Base-by-base conservation (phyloP, 345 rosid species). In the Raphanus raphanistrum region DNA sequence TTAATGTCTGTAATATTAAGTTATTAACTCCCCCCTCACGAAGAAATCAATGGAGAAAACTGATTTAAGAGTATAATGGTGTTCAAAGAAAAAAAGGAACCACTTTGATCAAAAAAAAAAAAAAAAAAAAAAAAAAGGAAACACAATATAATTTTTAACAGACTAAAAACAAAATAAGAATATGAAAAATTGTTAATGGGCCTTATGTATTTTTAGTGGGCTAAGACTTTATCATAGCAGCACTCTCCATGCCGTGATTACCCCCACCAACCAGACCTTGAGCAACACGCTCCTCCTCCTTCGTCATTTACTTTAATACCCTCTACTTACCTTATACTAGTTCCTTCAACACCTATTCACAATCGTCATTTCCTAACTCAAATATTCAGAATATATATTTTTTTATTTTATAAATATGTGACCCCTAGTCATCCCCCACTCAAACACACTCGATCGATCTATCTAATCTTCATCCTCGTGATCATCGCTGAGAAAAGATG, bases 401-500 rank as follows among this genome's bases (percentile, higher is more conserved):
- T 60, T 11, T 35, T 35, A 35, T 1, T 33, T 6, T 73, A 72
- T 78, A 66, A 66, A 73, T 48, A 2, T 2, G 45, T 48, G 77
- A 72, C 77, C 77, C 43, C 25, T 78, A 38, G 13, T 38, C 16
- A 72, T 13, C 64, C 59, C 70, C 78, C 78, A 73, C 74, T 73
- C 29, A 79, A 68, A 28, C 78, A 28, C 78, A 50, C 78, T 68
- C 74, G 82, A 79, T 79, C 74, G 66, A 58, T 72, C 76, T 8
- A 63, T 28, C 31, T 28, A 28, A 28, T 28, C 3, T 28, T 28
- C 31, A 28, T 28, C 31, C 59, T 77, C 70, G 79, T 70, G 79
- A 73, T 78, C 73, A 36, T 71, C 82, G 72, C 11, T 43, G 63
- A 35, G 33, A 68, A 59, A 35, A 57, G 7, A 94, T 91, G 98